A percentile compares a stretch with the other conserved stretches of the same genome.
phyloP scores from a whole-genome alignment of 2,329 filamentous ascomycete species.

The Acrodontium crateriforme region DNA sequence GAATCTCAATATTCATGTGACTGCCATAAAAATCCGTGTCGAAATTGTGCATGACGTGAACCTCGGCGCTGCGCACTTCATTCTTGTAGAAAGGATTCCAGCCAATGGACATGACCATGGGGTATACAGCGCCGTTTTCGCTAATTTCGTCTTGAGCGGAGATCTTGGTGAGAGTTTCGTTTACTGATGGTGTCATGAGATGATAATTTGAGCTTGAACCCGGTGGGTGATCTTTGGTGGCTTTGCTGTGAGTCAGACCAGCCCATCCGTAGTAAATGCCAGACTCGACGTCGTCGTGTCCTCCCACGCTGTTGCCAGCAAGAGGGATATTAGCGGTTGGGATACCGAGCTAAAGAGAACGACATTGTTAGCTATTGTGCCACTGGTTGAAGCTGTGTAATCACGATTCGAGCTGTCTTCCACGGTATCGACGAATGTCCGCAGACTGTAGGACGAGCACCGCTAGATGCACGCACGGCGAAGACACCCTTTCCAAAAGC shows the following conservation, averaged over 20 bases:
- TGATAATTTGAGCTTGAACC: slow-evolving; percentile 11
- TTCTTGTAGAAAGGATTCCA: slow-evolving; percentile 99
- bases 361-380: too few species aligned
- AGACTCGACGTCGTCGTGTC: slow-evolving; percentile 46
- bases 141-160: slow-evolving; percentile 3
- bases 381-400: too few species aligned
- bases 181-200: slow-evolving; percentile 10
- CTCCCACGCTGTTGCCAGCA: slow-evolving; percentile 56
- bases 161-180: slow-evolving; percentile 7
- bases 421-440: too few species aligned
- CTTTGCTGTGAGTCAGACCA: slow-evolving; percentile 37
- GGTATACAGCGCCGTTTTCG: slow-evolving; percentile 41
- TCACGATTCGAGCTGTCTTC: too few species aligned
- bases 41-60: slow-evolving; percentile 59
- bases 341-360: slow-evolving; percentile 61
- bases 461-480: too few species aligned
- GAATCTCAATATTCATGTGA: slow-evolving; percentile 62
- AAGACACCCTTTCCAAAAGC: too few species aligned
- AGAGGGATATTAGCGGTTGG: slow-evolving; percentile 81
- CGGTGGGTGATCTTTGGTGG: slow-evolving; percentile 12
- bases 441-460: too few species aligned
- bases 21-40: slow-evolving; percentile 70
- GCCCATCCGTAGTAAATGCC: slow-evolving; percentile 95
- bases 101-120: slow-evolving; percentile 87
- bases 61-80: slow-evolving; percentile 57